Conservation (phyloP, 164 flowering plant genomes). For the Piper longum region DNA sequence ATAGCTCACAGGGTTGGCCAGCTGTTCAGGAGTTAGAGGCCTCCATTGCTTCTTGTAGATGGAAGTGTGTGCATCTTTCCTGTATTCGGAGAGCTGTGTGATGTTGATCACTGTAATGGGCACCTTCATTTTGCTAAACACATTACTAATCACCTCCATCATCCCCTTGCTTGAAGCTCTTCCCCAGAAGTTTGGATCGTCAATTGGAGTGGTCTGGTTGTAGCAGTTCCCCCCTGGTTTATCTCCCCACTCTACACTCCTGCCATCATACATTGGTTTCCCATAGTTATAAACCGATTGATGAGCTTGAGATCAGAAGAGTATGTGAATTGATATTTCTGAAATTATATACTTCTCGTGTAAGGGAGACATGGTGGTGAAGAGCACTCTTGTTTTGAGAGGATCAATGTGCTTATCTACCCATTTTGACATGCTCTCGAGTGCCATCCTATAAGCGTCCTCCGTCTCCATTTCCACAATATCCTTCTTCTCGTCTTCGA, state of each 20-base stretch:
- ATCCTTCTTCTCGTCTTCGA: slow-evolving; percentile 32
- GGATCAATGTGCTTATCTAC: slow-evolving; percentile 40
- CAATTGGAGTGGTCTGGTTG: slow-evolving; percentile 51
- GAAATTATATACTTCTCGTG: slow-evolving; percentile 35
- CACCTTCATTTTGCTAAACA: slow-evolving; percentile 32
- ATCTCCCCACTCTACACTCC: slow-evolving; percentile 80
- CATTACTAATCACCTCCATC: slow-evolving; percentile 66
- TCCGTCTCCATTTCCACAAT: slow-evolving; percentile 38
- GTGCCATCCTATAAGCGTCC: slow-evolving; percentile 52
- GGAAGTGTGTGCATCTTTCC: slow-evolving; percentile 80
- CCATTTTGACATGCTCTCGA: slow-evolving; percentile 78
- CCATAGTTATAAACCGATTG: neutral
- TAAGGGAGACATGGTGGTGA: slow-evolving; percentile 72
- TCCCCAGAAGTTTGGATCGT: slow-evolving; percentile 69
- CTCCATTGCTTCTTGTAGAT: slow-evolving; percentile 92
- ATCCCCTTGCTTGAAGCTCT: slow-evolving; percentile 35
- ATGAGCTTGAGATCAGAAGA: neutral
- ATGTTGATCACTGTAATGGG: slow-evolving; percentile 73
- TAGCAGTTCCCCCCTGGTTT: slow-evolving; percentile 48
- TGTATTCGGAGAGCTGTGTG: slow-evolving; percentile 71
- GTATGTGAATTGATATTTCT: too few species aligned
- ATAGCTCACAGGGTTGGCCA: slow-evolving; percentile 65
- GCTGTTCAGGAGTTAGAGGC: slow-evolving; percentile 55
- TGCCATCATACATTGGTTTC: slow-evolving; percentile 10
- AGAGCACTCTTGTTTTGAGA: slow-evolving; percentile 49